These are phyloP conservation scores for Phytophthora fragariae DNA, from an alignment of 352 stramenopile species.

Conservation along the genomic window DNA sequence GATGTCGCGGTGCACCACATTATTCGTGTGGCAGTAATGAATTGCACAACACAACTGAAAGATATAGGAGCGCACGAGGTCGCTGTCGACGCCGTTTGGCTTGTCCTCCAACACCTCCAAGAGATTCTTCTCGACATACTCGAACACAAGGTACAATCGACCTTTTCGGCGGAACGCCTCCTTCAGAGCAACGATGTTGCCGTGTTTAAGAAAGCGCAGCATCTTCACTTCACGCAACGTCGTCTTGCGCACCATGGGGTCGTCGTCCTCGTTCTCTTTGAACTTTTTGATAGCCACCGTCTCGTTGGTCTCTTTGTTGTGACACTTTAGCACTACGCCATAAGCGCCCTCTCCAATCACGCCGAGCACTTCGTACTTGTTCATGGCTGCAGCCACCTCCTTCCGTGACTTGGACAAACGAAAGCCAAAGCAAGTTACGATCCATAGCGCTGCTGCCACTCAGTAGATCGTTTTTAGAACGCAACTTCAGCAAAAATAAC, in stretches of 20 bases:
- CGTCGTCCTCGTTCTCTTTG: conserved; percentile 92
- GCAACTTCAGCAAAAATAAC: conserved; percentile 35
- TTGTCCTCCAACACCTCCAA: conserved; percentile 96
- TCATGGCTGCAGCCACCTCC: conserved; percentile 62
- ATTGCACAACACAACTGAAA: conserved; percentile 98
- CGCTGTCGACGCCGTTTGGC: conserved; percentile 84
- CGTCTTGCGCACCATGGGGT: conserved; percentile 94
- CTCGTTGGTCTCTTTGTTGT: conserved; percentile 96
- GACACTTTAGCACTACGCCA: conserved; percentile 93
- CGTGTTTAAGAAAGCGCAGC: conserved; percentile 97
- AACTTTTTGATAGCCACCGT: conserved; percentile 99
- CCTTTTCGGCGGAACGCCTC: conserved; percentile 98
- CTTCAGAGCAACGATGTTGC: conserved; percentile 98
- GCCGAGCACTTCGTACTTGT: conserved; percentile 95
- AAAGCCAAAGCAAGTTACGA: conserved; percentile 33
- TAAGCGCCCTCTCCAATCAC: conserved; percentile 95
- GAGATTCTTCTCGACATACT: conserved; percentile 98
- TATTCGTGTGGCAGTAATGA: conserved; percentile 97
- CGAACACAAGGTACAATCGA: conserved; percentile 97
- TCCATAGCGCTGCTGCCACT: conserved; percentile 29
- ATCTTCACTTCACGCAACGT: conserved; percentile 98
- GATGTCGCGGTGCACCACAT: conserved; percentile 99
- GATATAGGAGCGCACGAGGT: conserved; percentile 98
- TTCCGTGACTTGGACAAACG: conserved; percentile 34
- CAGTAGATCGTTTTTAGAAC: conserved; percentile 39